Percentiles rank a stretch among this genome's conserved stretches.
phyloP scores from a whole-genome alignment of 805 yeast species.

The Cyberlindnera mississippiensis region DNA sequence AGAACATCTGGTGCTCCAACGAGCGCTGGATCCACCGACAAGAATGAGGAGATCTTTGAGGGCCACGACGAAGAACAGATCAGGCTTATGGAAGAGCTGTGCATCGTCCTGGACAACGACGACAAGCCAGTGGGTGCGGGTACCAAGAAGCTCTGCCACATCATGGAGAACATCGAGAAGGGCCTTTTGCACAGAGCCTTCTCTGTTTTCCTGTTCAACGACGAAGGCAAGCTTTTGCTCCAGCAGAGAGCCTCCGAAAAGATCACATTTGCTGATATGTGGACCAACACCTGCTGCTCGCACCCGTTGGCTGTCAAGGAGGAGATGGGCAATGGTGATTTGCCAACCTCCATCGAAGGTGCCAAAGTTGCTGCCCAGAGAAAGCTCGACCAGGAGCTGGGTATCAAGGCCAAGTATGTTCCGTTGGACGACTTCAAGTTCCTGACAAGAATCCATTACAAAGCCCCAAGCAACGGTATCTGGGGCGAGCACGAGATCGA shows the following conservation, averaged over 20 bases:
- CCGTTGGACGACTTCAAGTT: slow-evolving; percentile 71
- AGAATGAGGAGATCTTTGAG: slow-evolving; percentile 48
- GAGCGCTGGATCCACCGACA: slow-evolving; percentile 30
- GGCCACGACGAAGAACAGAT: slow-evolving; percentile 96
- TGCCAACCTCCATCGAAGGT: slow-evolving; percentile 66
- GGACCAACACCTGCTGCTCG: slow-evolving; percentile 99
- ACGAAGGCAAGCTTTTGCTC: slow-evolving; percentile 66
- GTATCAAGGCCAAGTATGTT: slow-evolving; percentile 58
- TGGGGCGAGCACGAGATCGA: slow-evolving; percentile 99
- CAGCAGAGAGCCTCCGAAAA: slow-evolving; percentile 97
- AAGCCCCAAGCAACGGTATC: slow-evolving; percentile 72
- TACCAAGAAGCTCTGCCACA: slow-evolving; percentile 83
- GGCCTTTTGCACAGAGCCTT: slow-evolving; percentile 95
- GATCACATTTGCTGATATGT: slow-evolving; percentile 92
- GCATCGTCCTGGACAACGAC: slow-evolving; percentile 86
- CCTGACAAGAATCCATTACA: slow-evolving; percentile 91
- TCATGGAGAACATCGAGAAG: slow-evolving; percentile 79
- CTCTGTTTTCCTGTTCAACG: slow-evolving; percentile 88
- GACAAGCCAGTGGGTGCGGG: slow-evolving; percentile 91
- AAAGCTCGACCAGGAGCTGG: slow-evolving; percentile 89
- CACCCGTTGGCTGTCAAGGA: slow-evolving; percentile 85
- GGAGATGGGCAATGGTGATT: slow-evolving; percentile 63
- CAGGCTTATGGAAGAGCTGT: slow-evolving; percentile 91
- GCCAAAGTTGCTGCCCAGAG: slow-evolving; percentile 87
- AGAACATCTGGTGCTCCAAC: slow-evolving; percentile 54